These are phyloP conservation scores for Irineochytrium annulatum DNA, from an alignment of 192 early-diverging fungal genomes.

Conservation along the genomic window DNA sequence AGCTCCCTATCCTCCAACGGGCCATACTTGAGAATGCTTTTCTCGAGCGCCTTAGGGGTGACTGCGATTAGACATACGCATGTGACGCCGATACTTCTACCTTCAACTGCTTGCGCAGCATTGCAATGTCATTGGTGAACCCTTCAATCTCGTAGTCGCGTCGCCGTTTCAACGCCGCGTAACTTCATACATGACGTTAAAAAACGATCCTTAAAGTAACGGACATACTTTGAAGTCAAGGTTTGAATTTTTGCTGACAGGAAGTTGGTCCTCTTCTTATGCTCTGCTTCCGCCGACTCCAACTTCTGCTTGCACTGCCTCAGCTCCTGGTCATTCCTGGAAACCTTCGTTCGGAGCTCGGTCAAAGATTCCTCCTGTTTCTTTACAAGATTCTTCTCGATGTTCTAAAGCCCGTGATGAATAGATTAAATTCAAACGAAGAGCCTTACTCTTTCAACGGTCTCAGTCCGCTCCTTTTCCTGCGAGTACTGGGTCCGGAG, in stretches of 20 bases:
- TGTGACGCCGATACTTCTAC: neutral
- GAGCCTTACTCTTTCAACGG: conserved; percentile 36
- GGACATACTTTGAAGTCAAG: conserved; percentile 30
- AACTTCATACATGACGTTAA: conserved; percentile 30
- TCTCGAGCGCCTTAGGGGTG: conserved; percentile 43
- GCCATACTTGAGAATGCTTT: conserved; percentile 51
- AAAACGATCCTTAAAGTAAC: neutral
- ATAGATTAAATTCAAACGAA: neutral
- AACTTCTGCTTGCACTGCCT: conserved; percentile 15
- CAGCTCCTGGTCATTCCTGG: conserved; percentile 34
- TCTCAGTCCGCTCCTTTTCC: conserved; percentile 33
- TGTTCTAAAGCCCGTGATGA: conserved; percentile 16
- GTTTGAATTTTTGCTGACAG: conserved; percentile 24
- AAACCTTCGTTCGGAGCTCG: conserved; percentile 34
- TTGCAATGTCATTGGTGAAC: conserved; percentile 60
- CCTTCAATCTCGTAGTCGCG: conserved; percentile 65
- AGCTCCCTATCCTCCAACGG: conserved; percentile 57
- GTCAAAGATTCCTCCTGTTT: conserved; percentile 32
- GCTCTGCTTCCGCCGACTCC: conserved; percentile 22
- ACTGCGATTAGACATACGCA: neutral
- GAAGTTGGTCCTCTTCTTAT: conserved; percentile 23
- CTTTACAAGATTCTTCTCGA: conserved; percentile 37
- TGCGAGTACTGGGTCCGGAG: conserved; percentile 12
- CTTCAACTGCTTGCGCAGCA: conserved; percentile 49
- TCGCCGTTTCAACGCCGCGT: conserved; percentile 45